Evolutionary conservation across 768 basidiomycete genomes (phyloP).

Genomic region (Suillus hirtellus): DNA sequence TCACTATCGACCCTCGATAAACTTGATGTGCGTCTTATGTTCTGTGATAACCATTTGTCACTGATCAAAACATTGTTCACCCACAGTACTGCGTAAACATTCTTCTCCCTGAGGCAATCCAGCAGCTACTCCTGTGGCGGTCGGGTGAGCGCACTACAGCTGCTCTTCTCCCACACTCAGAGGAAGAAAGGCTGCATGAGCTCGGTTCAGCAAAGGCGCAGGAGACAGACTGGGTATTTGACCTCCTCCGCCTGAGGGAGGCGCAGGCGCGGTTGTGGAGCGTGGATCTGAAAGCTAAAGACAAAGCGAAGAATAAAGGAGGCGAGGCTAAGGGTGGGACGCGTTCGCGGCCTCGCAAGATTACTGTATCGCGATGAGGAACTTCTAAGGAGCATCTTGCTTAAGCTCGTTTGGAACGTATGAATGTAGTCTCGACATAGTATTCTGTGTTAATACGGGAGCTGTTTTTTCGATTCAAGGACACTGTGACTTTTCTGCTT

Average conservation of each 20-base stretch:
- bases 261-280: constrained; percentile 41
- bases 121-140: constrained; percentile 77
- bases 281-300: constrained; percentile 29
- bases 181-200: constrained; percentile 57
- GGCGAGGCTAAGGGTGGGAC: constrained; percentile 26
- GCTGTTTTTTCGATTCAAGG: not conserved
- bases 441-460: not conserved
- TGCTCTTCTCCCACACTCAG: constrained; percentile 48
- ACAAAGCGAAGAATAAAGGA: constrained; percentile 22
- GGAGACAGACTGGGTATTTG: constrained; percentile 71
- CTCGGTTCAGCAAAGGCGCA: constrained; percentile 47
- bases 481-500: not conserved
- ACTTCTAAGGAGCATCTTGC: not conserved
- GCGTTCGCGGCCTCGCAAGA: constrained; percentile 29
- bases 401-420: not conserved
- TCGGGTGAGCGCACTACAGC: constrained; percentile 53
- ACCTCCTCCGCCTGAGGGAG: constrained; percentile 46
- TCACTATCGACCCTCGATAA: constrained; percentile 47
- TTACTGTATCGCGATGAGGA: constrained; percentile 21
- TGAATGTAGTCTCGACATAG: constrained; percentile 4
- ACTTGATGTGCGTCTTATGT: constrained; percentile 43
- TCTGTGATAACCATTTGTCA: constrained; percentile 1
- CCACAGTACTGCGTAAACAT: constrained; percentile 70
- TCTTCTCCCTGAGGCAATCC: constrained; percentile 67
- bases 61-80: constrained; percentile 1